Conservation (phyloP, 768 basidiomycete species). For the Boletus sp. region DNA sequence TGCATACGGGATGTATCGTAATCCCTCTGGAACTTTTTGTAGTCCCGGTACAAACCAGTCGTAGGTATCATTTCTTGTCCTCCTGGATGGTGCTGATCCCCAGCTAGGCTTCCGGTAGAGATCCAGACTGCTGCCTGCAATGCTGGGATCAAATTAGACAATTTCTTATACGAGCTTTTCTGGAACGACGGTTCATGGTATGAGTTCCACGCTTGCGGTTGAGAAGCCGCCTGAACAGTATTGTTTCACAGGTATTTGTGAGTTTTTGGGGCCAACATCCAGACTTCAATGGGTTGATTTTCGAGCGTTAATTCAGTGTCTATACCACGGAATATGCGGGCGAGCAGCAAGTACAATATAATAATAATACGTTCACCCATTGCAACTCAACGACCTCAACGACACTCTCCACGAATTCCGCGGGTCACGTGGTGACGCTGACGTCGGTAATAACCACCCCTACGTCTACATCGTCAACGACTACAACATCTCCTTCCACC, state of each 20-base stretch:
- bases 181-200: background rate
- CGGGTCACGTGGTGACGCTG: background rate
- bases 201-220: background rate
- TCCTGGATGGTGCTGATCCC: background rate
- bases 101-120: conserved; percentile 19
- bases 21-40: conserved; percentile 9
- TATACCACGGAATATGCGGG: background rate
- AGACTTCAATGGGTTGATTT: background rate
- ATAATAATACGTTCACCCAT: background rate
- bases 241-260: conserved; percentile 12
- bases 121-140: conserved; percentile 24
- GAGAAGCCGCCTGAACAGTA: background rate
- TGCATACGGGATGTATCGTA: conserved; percentile 11
- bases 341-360: background rate
- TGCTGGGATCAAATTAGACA: conserved; percentile 17
- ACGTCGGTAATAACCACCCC: no score
- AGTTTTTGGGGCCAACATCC: background rate
- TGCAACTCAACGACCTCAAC: background rate
- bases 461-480: no score
- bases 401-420: background rate
- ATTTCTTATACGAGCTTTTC: background rate
- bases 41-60: conserved; percentile 21
- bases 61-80: conserved; percentile 4
- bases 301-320: background rate
- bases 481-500: background rate